phyloP scores from a whole-genome alignment of 257 asterid genomes.

The Haberlea rhodopensis region DNA sequence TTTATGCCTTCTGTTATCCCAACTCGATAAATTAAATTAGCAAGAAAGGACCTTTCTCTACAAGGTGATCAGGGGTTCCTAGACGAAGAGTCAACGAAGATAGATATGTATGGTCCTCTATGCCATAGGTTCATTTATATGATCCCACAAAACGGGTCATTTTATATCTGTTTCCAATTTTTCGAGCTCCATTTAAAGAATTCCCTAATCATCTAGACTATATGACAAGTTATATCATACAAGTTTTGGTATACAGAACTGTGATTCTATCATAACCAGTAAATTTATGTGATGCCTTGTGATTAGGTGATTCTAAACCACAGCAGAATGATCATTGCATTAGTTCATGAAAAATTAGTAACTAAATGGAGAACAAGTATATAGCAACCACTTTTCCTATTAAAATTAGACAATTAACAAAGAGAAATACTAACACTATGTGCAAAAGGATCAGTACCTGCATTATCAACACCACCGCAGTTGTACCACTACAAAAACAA shows the following conservation, averaged over 20 bases:
- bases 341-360: too few relatives aligned
- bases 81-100: neutral
- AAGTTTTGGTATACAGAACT: too few relatives aligned
- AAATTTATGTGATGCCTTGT: too few relatives aligned
- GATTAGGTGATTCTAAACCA: too few relatives aligned
- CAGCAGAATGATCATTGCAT: neutral
- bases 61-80: neutral
- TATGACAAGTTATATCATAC: neutral
- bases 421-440: neutral
- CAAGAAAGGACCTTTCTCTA: neutral
- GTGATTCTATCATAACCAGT: too few relatives aligned
- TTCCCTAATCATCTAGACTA: neutral
- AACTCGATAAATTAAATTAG: too few relatives aligned
- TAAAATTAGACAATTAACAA: neutral
- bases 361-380: neutral
- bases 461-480: constrained; percentile 74
- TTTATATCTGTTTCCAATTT: too few relatives aligned
- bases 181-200: neutral
- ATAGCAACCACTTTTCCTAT: neutral
- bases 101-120: neutral
- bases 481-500: constrained; percentile 42
- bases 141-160: neutral
- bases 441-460: constrained; percentile 45
- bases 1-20: neutral
- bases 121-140: neutral